Evolutionary conservation across 352 stramenopile genomes (phyloP).

Genomic region (Phytopythium vexans): DNA sequence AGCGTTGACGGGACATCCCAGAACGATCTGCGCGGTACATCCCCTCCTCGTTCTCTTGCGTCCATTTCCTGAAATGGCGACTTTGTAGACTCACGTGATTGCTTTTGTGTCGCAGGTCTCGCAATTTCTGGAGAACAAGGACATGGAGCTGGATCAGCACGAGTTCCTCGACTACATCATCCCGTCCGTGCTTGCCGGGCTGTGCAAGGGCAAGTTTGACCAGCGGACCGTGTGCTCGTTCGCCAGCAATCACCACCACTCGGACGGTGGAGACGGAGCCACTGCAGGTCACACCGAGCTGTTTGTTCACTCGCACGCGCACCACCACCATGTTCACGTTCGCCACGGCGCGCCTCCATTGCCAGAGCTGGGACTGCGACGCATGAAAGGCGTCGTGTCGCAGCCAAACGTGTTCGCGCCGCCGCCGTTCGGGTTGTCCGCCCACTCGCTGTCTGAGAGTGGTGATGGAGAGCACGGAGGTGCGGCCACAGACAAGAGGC

Average conservation of each 20-base stretch:
- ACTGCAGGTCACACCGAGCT: neutral
- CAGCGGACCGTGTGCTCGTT: neutral
- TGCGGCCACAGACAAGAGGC: neutral
- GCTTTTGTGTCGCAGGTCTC: conserved; percentile 32
- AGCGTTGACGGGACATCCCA: conserved; percentile 52
- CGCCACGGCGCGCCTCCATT: conserved; percentile 3
- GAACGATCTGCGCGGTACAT: conserved; percentile 69
- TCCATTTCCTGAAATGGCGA: neutral
- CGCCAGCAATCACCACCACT: neutral
- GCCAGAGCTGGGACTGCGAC: conserved; percentile 4
- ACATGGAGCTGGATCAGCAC: conserved; percentile 80
- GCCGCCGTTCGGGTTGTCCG: conserved; percentile 7
- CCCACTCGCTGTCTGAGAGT: neutral
- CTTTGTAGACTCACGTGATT: neutral
- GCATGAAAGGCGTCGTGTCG: conserved; percentile 23
- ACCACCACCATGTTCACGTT: conserved; percentile 25
- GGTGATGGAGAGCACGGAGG: neutral
- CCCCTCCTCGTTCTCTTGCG: neutral
- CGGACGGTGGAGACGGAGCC: too few relatives aligned
- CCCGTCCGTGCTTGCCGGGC: conserved; percentile 67
- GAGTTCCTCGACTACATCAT: conserved; percentile 84
- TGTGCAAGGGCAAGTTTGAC: conserved; percentile 40
- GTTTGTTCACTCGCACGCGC: conserved; percentile 3
- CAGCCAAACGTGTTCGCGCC: conserved; percentile 25
- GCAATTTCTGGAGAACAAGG: conserved; percentile 78